These are phyloP conservation scores for Lasiodiplodia hormozganensis DNA, from an alignment of 2,329 filamentous ascomycete species.

Conservation along the genomic window DNA sequence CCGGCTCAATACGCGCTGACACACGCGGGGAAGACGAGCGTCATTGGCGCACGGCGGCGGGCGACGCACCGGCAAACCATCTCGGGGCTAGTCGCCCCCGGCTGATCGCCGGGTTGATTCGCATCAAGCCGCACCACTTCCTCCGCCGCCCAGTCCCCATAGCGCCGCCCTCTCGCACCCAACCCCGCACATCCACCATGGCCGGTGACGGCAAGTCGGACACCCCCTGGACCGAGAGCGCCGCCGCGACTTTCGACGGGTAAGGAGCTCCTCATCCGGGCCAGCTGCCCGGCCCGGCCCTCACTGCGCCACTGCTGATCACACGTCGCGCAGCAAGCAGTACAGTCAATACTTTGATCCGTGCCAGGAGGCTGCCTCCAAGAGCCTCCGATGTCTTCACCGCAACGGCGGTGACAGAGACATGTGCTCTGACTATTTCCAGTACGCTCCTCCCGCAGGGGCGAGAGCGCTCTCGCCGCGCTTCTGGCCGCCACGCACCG, in stretches of 20 bases:
- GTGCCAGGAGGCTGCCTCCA: conserved; percentile 88
- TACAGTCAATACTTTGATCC: conserved; percentile 93
- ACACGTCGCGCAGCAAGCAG: conserved; percentile 68
- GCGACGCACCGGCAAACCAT: background rate
- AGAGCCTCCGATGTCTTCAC: conserved; percentile 86
- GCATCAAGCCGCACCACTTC: background rate
- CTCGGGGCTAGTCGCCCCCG: background rate
- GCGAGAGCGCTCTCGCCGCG: conserved; percentile 14
- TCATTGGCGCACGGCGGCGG: conserved; percentile 6
- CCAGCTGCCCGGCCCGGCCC: conserved; percentile 22
- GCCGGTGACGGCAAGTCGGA: conserved; percentile 34
- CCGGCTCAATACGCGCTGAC: conserved; percentile 12
- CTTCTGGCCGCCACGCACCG: background rate
- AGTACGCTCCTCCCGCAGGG: conserved; percentile 65
- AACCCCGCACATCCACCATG: conserved; percentile 27
- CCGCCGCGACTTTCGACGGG: conserved; percentile 50
- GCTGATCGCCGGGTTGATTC: conserved; percentile 6
- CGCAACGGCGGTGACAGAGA: conserved; percentile 84
- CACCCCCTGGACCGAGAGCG: conserved; percentile 41
- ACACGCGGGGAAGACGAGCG: background rate
- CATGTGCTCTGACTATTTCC: conserved; percentile 96
- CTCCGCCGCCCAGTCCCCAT: conserved; percentile 4
- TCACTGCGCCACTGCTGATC: background rate
- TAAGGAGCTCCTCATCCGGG: conserved; percentile 35
- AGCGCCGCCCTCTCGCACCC: conserved; percentile 12